Conservation (phyloP, 2,329 filamentous ascomycete genomes). For the Nothomitra cinnamomea region DNA sequence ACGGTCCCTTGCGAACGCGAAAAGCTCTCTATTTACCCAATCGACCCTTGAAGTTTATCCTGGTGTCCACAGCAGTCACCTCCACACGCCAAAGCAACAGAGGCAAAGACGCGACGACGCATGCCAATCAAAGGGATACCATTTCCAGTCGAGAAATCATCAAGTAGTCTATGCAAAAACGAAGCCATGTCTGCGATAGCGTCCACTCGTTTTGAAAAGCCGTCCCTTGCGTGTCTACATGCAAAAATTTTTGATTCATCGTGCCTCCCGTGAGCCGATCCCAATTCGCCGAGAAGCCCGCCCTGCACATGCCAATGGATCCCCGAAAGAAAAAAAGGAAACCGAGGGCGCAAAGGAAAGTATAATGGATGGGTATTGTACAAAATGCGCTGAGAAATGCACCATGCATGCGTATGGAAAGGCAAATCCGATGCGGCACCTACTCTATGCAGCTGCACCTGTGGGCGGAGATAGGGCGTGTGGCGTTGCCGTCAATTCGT, state of each 20-base stretch:
- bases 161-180: no score
- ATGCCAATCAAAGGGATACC: neutral
- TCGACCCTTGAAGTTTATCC: no score
- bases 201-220: neutral
- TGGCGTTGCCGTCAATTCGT: neutral
- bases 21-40: no score
- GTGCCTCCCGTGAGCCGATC: neutral
- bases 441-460: neutral
- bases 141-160: neutral
- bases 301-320: neutral
- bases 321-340: neutral
- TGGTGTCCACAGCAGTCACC: no score
- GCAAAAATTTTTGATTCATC: neutral
- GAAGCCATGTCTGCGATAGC: neutral
- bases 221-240: neutral
- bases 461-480: neutral
- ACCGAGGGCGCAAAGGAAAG: neutral
- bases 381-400: neutral
- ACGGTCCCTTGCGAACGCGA: no score
- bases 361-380: neutral
- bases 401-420: neutral
- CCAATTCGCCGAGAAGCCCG: neutral
- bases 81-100: no score
- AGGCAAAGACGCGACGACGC: no score
- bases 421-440: neutral